A percentile compares a stretch with the other conserved stretches of the same genome.
phyloP scores from a whole-genome alignment of 208 protist genomes.

The Vickermania spadyakhi region DNA sequence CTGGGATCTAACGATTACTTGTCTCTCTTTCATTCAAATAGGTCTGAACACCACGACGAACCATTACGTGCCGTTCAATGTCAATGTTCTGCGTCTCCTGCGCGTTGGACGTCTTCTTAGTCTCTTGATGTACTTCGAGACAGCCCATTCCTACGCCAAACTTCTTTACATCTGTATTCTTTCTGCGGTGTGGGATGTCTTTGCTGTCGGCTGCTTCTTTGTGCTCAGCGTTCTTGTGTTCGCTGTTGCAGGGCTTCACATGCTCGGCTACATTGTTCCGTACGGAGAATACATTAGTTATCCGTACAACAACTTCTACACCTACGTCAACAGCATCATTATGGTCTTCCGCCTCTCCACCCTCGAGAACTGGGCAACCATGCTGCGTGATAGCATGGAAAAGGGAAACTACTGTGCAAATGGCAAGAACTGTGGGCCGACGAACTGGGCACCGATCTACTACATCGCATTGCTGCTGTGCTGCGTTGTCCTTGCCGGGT shows the following conservation, averaged over 20 bases:
- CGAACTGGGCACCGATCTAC: conserved; percentile 77
- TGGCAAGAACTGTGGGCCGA: conserved; percentile 49
- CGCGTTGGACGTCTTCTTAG: conserved; percentile 60
- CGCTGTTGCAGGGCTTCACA: conserved; percentile 79
- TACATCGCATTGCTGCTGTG: conserved; percentile 76
- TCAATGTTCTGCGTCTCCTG: conserved; percentile 84
- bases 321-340: conserved; percentile 76
- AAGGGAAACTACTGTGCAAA: conserved; percentile 25
- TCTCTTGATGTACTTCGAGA: conserved; percentile 34
- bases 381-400: conserved; percentile 70
- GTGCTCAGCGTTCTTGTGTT: conserved; percentile 84
- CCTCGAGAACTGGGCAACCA: conserved; percentile 78
- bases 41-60: conserved; percentile 38
- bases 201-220: conserved; percentile 76
- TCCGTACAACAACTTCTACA: conserved; percentile 83
- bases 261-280: conserved; percentile 76
- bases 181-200: conserved; percentile 48
- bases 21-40: conserved; percentile 78
- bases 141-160: conserved; percentile 37
- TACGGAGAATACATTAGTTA: conserved; percentile 61
- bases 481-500: conserved; percentile 62
- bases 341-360: conserved; percentile 85
- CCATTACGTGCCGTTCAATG: conserved; percentile 73
- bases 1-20: conserved; percentile 75
- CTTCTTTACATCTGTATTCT: conserved; percentile 62